A percentile compares a stretch with the other conserved stretches of the same genome.
Conservation (phyloP, 2,329 filamentous ascomycete genomes). For the Neospermospora avenae region DNA sequence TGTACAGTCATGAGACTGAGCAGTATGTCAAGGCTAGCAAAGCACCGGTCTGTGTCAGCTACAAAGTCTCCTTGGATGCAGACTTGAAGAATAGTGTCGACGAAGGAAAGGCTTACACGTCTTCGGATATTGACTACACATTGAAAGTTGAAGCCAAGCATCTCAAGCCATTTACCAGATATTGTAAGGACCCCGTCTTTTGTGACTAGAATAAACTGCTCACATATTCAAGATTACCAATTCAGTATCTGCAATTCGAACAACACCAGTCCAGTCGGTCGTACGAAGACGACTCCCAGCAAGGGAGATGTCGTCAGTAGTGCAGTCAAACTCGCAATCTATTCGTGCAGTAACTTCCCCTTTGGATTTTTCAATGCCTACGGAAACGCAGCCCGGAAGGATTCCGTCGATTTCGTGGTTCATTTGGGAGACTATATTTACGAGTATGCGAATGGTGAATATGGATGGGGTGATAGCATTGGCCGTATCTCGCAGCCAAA, state of each 20-base stretch:
- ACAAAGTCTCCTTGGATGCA: constrained; percentile 52
- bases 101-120: constrained; percentile 62
- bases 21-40: constrained; percentile 49
- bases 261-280: constrained; percentile 58
- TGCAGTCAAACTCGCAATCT: constrained; percentile 62
- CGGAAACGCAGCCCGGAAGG: constrained; percentile 56
- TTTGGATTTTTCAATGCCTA: constrained; percentile 59
- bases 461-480: constrained; percentile 50
- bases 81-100: constrained; percentile 46
- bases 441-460: constrained; percentile 49
- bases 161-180: constrained; percentile 60
- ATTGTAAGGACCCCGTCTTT: constrained; percentile 39
- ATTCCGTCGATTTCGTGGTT: constrained; percentile 57
- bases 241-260: constrained; percentile 65
- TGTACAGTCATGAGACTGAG: constrained; percentile 48
- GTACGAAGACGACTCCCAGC: constrained; percentile 66
- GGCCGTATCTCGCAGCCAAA: constrained; percentile 52
- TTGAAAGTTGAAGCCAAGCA: constrained; percentile 60
- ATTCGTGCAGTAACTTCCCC: constrained; percentile 67
- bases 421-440: constrained; percentile 64
- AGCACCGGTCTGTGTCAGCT: constrained; percentile 65
- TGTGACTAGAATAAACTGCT: not conserved
- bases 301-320: constrained; percentile 52
- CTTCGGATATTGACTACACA: constrained; percentile 70
- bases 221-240: constrained; percentile 48